phyloP scores from a whole-genome alignment of 352 stramenopile genomes.

The Achlya hypogyna region DNA sequence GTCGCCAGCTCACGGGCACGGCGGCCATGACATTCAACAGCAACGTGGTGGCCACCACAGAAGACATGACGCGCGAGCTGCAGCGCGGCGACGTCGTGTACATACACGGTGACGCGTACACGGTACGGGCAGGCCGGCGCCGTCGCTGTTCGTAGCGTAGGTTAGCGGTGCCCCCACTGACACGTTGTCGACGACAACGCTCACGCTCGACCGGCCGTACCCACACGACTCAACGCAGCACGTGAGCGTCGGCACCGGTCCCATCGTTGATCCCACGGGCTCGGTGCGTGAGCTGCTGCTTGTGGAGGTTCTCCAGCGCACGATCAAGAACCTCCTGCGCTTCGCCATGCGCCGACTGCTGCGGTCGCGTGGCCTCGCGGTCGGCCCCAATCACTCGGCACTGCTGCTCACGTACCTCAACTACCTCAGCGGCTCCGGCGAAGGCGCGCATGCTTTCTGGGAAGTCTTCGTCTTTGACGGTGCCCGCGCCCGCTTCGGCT shows the following conservation, averaged over 20 bases:
- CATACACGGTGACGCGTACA: conserved; percentile 42
- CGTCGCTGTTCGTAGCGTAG: background rate
- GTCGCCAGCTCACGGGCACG: conserved; percentile 57
- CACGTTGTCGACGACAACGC: conserved; percentile 30
- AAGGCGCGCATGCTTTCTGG: conserved; percentile 63
- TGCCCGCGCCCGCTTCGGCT: conserved; percentile 67
- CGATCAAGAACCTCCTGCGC: conserved; percentile 82
- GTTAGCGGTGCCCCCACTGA: conserved; percentile 20
- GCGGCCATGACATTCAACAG: conserved; percentile 77
- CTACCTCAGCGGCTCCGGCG: conserved; percentile 46
- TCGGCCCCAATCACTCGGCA: background rate
- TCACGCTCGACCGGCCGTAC: conserved; percentile 51
- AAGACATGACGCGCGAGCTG: conserved; percentile 78
- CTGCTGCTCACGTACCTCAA: conserved; percentile 49
- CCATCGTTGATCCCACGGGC: conserved; percentile 39
- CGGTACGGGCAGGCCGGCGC: conserved; percentile 26
- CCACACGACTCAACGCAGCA: conserved; percentile 65
- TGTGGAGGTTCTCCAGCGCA: conserved; percentile 78
- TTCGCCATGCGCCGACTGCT: conserved; percentile 46
- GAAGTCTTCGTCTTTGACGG: conserved; percentile 57
- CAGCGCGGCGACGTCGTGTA: conserved; percentile 52
- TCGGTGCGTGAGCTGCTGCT: conserved; percentile 59
- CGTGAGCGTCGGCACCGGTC: conserved; percentile 52
- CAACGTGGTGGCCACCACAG: conserved; percentile 58
- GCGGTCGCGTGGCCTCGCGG: conserved; percentile 5